These are phyloP conservation scores for Heliamphora pulchella DNA, from an alignment of 179 eudicot species.

Conservation along the genomic window DNA sequence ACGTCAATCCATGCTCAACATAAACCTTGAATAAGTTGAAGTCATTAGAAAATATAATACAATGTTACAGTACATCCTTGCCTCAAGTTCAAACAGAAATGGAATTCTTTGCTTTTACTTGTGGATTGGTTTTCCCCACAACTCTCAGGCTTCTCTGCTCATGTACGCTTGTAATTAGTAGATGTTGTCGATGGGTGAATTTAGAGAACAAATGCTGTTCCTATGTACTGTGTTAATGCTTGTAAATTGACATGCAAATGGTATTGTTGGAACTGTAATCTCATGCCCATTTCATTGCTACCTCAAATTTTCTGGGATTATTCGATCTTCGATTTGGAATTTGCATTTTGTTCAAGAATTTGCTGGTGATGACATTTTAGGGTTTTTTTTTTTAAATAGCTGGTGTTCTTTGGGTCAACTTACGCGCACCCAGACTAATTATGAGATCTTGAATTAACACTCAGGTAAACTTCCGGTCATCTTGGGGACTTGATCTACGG, in stretches of 20 bases:
- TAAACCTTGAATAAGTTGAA: slow-evolving; percentile 36
- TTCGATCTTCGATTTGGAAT: not conserved
- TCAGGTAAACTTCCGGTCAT: no score
- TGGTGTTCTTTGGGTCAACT: not conserved
- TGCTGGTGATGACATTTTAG: not conserved
- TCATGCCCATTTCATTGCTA: not conserved
- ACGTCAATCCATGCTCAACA: slow-evolving; percentile 68
- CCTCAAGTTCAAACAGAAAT: not conserved
- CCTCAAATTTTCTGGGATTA: not conserved
- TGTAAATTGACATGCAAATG: not conserved
- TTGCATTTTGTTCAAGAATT: not conserved
- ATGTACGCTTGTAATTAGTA: not conserved
- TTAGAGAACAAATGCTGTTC: not conserved
- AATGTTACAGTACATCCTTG: not conserved
- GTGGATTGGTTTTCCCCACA: not conserved
- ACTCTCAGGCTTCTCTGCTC: not conserved
- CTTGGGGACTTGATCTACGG: no score
- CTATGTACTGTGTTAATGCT: not conserved
- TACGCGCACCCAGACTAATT: no score
- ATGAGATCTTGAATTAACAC: no score
- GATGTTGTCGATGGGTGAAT: not conserved
- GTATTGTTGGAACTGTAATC: not conserved
- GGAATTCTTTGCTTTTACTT: not conserved
- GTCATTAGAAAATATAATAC: not conserved
- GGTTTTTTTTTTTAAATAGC: not conserved